Evolutionary conservation across 768 basidiomycete species (phyloP), one percentile per base, ranked within the genome.

Genomic region (Mycena maculata): DNA sequence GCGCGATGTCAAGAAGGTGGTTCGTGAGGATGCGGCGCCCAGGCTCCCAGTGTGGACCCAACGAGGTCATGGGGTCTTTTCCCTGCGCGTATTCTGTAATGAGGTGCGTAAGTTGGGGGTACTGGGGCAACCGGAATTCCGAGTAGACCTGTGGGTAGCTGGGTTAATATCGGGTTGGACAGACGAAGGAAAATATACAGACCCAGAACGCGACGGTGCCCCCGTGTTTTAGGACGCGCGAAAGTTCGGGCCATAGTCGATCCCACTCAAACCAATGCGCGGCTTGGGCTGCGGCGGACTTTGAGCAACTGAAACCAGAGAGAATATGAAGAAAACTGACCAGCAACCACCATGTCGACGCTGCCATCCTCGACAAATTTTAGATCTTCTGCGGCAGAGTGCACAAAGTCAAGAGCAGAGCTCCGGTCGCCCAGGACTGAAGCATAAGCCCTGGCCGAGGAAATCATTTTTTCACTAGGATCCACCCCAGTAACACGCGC

Each of bases 231-330:
- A 94, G 77, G 10, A 91, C 84, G 4, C 90, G 82, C 13, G 82
- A 81, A 0, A 88, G 79, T 76, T 94, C 90, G 4, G 84, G 86
- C 92, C 92, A 95, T 9, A 91, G 82, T 70, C 85, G 87, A 8
- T 78, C 75, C 85, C 89, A 92, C 71, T 94, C 84, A 72, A 94
- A 95, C 92, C 93, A 94, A 73, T 95, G 93, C 3, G 87, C 87
- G 0, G 93, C 88, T 78, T 93, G 93, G 1, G 91, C 93, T 92
- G 25, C 44, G 20, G 36, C n/a, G 44, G 22, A 38, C 12, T 50
- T 44, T 56, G 47, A 53, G 49, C 57, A 15, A 1, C 31, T 13
- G 13, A 18, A 31, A 55, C 12, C 25, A 23, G 41, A n/a, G 31
- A 45, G 36, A 31, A 50, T 9, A n/a, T n/a, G 27, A 42, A 27